Conservation (phyloP, 768 basidiomycete genomes). For the Gelatoporia subvermispora region DNA sequence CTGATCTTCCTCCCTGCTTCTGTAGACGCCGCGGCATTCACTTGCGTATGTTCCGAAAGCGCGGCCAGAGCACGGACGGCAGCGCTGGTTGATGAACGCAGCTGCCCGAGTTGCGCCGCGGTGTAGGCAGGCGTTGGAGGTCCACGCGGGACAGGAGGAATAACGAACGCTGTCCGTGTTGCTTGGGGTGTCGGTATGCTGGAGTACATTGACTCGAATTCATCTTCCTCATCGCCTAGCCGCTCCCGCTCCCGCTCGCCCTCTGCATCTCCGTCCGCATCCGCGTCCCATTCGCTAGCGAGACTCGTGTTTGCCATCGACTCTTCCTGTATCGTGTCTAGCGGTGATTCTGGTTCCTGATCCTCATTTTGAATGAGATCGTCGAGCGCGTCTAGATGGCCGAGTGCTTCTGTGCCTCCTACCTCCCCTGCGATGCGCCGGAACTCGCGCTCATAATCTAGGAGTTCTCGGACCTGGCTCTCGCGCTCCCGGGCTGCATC, state of each 20-base stretch:
- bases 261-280: constrained; percentile 19
- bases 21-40: constrained; percentile 78
- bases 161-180: constrained; percentile 42
- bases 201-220: constrained; percentile 31
- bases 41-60: constrained; percentile 85
- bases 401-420: constrained; percentile 69
- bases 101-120: constrained; percentile 61
- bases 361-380: constrained; percentile 39
- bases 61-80: constrained; percentile 70
- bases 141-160: constrained; percentile 42
- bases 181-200: constrained; percentile 43
- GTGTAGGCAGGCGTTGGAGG: constrained; percentile 54
- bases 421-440: constrained; percentile 72
- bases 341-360: constrained; percentile 23
- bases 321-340: constrained; percentile 28
- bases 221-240: constrained; percentile 45
- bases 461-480: constrained; percentile 71
- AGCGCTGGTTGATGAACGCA: constrained; percentile 71
- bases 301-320: constrained; percentile 11
- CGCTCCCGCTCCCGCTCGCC: constrained; percentile 38
- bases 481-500: constrained; percentile 74
- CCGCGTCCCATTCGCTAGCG: constrained; percentile 51
- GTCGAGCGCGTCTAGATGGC: constrained; percentile 60
- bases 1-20: constrained; percentile 86
- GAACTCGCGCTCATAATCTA: constrained; percentile 77